Evolutionary conservation across 805 yeast species (phyloP).

Genomic region (Barnettozyma californica): DNA sequence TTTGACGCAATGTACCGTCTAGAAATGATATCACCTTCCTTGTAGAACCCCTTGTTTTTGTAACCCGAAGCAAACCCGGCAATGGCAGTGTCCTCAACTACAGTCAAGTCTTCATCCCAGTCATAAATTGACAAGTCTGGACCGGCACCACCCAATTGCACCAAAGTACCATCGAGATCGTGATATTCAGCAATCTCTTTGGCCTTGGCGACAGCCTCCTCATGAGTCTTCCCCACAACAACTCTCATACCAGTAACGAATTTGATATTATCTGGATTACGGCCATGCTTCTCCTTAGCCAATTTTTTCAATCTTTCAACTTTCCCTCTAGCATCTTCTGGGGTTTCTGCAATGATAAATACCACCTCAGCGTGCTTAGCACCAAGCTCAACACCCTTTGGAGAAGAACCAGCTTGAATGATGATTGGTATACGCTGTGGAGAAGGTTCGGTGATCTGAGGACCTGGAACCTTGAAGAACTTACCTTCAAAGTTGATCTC

Average conservation of each 20-base stretch:
- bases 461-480: constrained; percentile 34
- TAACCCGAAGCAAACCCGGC: constrained; percentile 25
- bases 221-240: constrained; percentile 36
- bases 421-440: constrained; percentile 40
- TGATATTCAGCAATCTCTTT: constrained; percentile 30
- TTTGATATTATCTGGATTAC: constrained; percentile 36
- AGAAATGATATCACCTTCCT: constrained; percentile 23
- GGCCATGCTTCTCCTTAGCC: constrained; percentile 32
- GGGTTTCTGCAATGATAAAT: constrained; percentile 32
- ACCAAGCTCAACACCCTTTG: constrained; percentile 37
- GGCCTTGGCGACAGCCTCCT: constrained; percentile 36
- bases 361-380: constrained; percentile 41
- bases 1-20: constrained; percentile 26
- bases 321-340: constrained; percentile 27
- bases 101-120: constrained; percentile 38
- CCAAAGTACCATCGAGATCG: constrained; percentile 38
- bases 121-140: constrained; percentile 38
- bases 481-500: constrained; percentile 38
- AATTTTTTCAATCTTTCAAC: constrained; percentile 29
- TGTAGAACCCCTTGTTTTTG: constrained; percentile 20
- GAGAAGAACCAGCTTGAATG: constrained; percentile 43
- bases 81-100: constrained; percentile 29
- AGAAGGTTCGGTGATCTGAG: constrained; percentile 38
- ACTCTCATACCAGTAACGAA: constrained; percentile 35
- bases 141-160: constrained; percentile 43